Percentiles rank a stretch among this genome's conserved stretches.
Evolutionary conservation across 345 rosid genomes (phyloP).

Genomic region (Gossypioides kirkii): DNA sequence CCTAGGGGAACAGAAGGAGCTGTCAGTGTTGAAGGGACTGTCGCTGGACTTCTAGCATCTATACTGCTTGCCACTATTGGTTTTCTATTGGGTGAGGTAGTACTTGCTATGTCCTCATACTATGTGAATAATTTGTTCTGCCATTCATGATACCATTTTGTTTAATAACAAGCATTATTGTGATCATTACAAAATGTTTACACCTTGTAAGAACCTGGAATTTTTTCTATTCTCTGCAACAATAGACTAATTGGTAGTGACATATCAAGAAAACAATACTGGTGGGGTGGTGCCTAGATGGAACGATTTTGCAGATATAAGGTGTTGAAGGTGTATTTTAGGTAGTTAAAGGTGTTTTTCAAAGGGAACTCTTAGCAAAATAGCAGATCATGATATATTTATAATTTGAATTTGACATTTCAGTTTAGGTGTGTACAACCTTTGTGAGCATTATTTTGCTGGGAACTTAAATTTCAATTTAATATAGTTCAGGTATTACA

Average conservation of each 20-base stretch:
- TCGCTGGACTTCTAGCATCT: constrained; percentile 83
- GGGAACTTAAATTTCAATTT: neutral
- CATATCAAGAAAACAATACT: neutral
- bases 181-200: neutral
- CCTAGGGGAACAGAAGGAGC: constrained; percentile 99
- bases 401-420: neutral
- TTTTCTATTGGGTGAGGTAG: constrained; percentile 68
- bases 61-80: constrained; percentile 61
- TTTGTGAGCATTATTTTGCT: neutral
- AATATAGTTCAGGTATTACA: neutral
- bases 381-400: neutral
- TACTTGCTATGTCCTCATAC: constrained; percentile 1
- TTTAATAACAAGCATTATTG: neutral
- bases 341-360: neutral
- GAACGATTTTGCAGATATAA: neutral
- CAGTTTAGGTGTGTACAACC: neutral
- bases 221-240: neutral
- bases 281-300: neutral
- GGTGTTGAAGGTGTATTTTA: neutral
- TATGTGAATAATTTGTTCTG: neutral
- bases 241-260: neutral
- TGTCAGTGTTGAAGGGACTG: constrained; percentile 89
- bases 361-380: neutral
- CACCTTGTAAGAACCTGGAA: neutral
- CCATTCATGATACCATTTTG: neutral